Base-by-base conservation (phyloP, 2,329 filamentous ascomycete genomes). In the Fusarium sambucinum region DNA sequence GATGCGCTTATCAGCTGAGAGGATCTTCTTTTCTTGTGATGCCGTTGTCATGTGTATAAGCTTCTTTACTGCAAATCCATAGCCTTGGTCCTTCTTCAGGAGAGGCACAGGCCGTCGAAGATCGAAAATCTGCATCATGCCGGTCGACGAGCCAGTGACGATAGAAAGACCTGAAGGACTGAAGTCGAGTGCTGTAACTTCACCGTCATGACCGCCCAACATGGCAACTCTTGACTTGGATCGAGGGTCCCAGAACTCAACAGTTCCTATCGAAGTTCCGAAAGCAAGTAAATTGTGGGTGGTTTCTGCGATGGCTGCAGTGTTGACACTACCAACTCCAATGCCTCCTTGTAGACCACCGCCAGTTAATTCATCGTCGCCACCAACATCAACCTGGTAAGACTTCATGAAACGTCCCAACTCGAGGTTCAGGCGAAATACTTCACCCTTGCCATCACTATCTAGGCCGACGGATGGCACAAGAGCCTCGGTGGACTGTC, bases 211-310 rank as follows among this genome's bases (percentile, higher is more conserved):
- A 1, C 85, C 86, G 14, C 90, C 85, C 3, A 99, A 83, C 19
- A 95, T 86, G 17, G 93, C 94, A 13, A 95, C 91, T 59, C 93
- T 86, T 55, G 90, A 91, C 76, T 93, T 91, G 30, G 92, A 94
- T 62, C 96, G 87, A 1, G 94, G 87, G 77, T 99, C 96, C 93
- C 94, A 99, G 75, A 98, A 95, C 77, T 99, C 96, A 27, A 98
- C 93, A 1, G 95, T 97, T n/a, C 96, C 95, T 58, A 96, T 83
- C 4, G 93, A 94, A 2, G 96, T 99, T 53, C 96, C 96, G 74
- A 99, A 99, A 1, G 95, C 94, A 33, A 94, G 85, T 6, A 99
- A 84, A 58, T 96, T 96, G 78, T 99, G 96, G 47, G 92, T 94
- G 40, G 90, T 87, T 76, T 97, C 93, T 5, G 96, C 96, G 63